Evolutionary conservation across 2,329 filamentous ascomycete species (phyloP).

Genomic region (Trichoderma polysporum): DNA sequence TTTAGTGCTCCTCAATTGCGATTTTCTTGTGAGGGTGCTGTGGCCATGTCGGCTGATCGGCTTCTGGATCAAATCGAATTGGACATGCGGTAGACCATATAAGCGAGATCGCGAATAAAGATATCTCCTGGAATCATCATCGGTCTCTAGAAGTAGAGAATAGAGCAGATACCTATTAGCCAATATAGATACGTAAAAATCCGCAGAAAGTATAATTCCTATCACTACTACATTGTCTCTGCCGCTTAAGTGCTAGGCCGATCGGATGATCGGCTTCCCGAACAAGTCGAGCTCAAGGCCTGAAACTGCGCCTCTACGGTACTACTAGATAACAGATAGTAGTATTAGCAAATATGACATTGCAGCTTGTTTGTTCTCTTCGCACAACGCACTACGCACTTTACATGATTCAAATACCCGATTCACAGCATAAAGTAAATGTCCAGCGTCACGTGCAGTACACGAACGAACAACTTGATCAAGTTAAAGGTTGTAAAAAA

Average conservation of each 20-base stretch:
- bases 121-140: too few species aligned
- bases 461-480: too few species aligned
- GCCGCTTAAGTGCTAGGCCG: too few species aligned
- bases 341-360: too few species aligned
- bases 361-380: too few species aligned
- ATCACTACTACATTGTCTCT: too few species aligned
- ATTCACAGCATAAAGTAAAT: neutral
- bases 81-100: too few species aligned
- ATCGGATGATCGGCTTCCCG: neutral
- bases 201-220: too few species aligned
- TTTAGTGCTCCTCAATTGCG: neutral
- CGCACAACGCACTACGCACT: neutral
- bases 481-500: neutral
- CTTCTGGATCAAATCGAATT: neutral
- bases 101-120: too few species aligned
- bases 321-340: neutral
- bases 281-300: neutral
- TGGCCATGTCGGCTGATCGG: neutral
- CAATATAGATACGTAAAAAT: too few species aligned
- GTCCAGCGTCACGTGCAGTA: neutral
- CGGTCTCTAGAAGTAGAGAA: too few species aligned
- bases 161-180: too few species aligned
- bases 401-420: neutral
- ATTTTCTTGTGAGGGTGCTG: neutral
- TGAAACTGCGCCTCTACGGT: neutral